Conservation (phyloP, 2,329 filamentous ascomycete species). For the Coniella lustricola region DNA sequence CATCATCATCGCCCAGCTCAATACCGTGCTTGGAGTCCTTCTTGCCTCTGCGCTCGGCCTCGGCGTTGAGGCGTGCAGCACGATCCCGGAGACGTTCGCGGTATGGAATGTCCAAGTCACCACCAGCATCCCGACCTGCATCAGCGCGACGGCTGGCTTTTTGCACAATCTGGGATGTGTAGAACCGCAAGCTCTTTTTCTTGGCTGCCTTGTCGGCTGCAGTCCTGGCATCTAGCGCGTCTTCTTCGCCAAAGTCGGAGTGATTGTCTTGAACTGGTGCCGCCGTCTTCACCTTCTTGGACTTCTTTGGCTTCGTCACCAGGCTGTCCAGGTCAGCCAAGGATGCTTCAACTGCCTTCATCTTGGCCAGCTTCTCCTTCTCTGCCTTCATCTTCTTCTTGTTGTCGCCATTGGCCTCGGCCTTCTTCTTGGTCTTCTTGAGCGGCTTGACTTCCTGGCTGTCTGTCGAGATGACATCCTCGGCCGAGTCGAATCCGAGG, state of each 20-base stretch:
- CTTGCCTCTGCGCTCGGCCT: conserved; percentile 77
- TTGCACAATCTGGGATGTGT: conserved; percentile 94
- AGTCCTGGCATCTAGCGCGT: conserved; percentile 66
- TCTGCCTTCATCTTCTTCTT: conserved; percentile 30
- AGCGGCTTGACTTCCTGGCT: conserved; percentile 24
- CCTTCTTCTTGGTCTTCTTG: conserved; percentile 28
- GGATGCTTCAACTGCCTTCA: conserved; percentile 59
- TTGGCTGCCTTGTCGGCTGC: conserved; percentile 80
- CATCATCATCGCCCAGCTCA: conserved; percentile 55
- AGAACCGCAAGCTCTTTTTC: conserved; percentile 92
- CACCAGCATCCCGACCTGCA: conserved; percentile 66
- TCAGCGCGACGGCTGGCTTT: conserved; percentile 80
- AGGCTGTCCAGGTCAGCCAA: conserved; percentile 65
- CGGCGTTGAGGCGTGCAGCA: conserved; percentile 77
- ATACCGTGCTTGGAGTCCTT: conserved; percentile 56
- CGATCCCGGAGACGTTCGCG: conserved; percentile 82
- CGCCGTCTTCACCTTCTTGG: conserved; percentile 28
- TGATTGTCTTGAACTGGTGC: conserved; percentile 43
- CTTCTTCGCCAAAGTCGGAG: conserved; percentile 92
- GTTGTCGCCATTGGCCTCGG: conserved; percentile 7
- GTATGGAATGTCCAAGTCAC: conserved; percentile 78
- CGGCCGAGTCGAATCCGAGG: conserved; percentile 23
- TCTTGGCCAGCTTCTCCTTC: conserved; percentile 32
- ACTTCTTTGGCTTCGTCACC: conserved; percentile 39
- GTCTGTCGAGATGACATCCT: conserved; percentile 21